Evolutionary conservation across 208 protist species (phyloP), one percentile per base, ranked within the genome.

Genomic region (Trypanosoma lewisi): DNA sequence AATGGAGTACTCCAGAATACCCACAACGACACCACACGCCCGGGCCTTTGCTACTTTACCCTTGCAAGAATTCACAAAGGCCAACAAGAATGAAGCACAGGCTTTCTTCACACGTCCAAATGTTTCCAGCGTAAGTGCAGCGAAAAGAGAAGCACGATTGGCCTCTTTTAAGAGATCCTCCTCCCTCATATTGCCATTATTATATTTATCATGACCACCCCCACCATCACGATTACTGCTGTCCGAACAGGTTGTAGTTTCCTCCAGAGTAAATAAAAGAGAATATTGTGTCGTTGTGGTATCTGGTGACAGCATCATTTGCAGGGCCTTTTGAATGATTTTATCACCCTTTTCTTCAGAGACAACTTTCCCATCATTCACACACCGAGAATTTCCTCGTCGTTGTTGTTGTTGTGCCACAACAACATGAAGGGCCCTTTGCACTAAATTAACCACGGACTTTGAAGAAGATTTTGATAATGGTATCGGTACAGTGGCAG

Each of bases 1-100:
- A 30, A 87, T 58, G 5, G 85, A 58, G 70, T 80, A 85, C 51
- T 87, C 80, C n/a, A 91, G 39, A 21, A 91, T 44, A 54, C 85
- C 85, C 14, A 78, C 72, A 0, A 88, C 63, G 6, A 91, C 72
- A 51, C 85, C 85, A 50, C 68, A 67, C 12, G 63, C 34, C 78
- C 61, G 58, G n/a, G 61, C 57, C 23, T 30, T 42, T 12, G 51
- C 45, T 21, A 33, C 33, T 23, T 51, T 53, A 49, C 34, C 58
- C 47, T 42, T 33, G 34, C 63, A 48, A 39, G 69, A 61, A 49
- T 70, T 66, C 11, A 81, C 63, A 33, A 73, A 78, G 5, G 69
- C 73, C 30, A 75, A 25, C 16, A 83, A 49, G 17, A 83, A 33
- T 30, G 33, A 19, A 21, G 53, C 67, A 57, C 52, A 73, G 9